Percentiles rank a stretch among this genome's conserved stretches.
Evolutionary conservation across 257 asterid genomes (phyloP).

Genomic region (Asclepias syriaca): DNA sequence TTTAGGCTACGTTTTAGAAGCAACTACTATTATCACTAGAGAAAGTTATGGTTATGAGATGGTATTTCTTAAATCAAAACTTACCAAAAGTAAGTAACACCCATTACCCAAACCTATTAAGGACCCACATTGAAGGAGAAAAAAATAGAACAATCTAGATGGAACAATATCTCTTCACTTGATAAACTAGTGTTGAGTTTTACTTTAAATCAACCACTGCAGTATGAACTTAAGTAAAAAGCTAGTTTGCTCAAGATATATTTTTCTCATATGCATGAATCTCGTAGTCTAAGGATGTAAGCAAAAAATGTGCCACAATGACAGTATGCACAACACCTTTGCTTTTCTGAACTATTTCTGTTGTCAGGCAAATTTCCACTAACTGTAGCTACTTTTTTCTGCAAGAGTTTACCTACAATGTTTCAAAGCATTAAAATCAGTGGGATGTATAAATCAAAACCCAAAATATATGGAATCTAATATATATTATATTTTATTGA

Average conservation of each 20-base stretch:
- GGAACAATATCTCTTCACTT: not conserved
- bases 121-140: not conserved
- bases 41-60: not conserved
- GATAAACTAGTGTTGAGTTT: not conserved
- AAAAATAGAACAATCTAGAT: not conserved
- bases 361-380: slow-evolving; percentile 32
- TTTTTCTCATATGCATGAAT: not conserved
- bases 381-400: slow-evolving; percentile 24
- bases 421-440: slow-evolving; percentile 1
- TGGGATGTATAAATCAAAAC: slow-evolving; percentile 3
- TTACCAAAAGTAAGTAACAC: not conserved
- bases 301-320: not conserved
- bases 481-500: slow-evolving; percentile 16
- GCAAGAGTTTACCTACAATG: slow-evolving; percentile 27
- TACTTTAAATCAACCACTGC: not conserved
- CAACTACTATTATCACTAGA: not conserved
- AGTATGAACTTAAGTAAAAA: not conserved
- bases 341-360: slow-evolving; percentile 54
- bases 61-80: not conserved
- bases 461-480: not conserved
- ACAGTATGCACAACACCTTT: slow-evolving; percentile 40
- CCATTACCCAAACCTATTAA: not conserved
- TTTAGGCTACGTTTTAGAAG: not conserved
- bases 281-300: not conserved
- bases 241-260: not conserved